Percentiles rank a stretch among this genome's conserved stretches.
These are phyloP conservation scores for Jamesozyma jinghongensis DNA, from an alignment of 805 yeast species.

Conservation along the genomic window DNA sequence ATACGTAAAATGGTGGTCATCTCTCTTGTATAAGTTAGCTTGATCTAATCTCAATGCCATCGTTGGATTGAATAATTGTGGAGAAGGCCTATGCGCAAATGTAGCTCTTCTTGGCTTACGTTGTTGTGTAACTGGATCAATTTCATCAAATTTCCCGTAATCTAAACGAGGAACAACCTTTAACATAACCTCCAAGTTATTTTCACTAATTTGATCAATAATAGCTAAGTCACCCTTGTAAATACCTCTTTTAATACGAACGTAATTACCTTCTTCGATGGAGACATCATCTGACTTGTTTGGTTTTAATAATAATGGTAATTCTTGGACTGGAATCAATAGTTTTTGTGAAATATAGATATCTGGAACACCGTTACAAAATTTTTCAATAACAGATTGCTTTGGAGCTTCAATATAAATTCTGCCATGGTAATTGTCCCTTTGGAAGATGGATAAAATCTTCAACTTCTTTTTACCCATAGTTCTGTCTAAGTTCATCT, in stretches of 20 bases:
- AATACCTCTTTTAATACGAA: slow-evolving; percentile 81
- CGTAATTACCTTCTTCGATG: slow-evolving; percentile 85
- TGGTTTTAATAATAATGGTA: slow-evolving; percentile 86
- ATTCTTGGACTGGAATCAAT: slow-evolving; percentile 90
- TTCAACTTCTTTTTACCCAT: slow-evolving; percentile 61
- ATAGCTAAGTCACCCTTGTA: slow-evolving; percentile 89
- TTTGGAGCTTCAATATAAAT: slow-evolving; percentile 90
- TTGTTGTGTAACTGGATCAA: slow-evolving; percentile 44
- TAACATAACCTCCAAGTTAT: slow-evolving; percentile 90
- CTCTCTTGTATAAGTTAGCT: slow-evolving; percentile 57
- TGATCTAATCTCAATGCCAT: slow-evolving; percentile 84
- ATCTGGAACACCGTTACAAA: slow-evolving; percentile 83
- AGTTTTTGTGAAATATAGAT: slow-evolving; percentile 66
- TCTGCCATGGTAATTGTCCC: slow-evolving; percentile 88
- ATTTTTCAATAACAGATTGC: slow-evolving; percentile 83
- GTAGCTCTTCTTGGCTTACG: slow-evolving; percentile 43
- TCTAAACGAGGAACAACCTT: slow-evolving; percentile 89
- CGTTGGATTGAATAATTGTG: slow-evolving; percentile 75
- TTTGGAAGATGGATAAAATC: slow-evolving; percentile 82
- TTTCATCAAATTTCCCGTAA: slow-evolving; percentile 59
- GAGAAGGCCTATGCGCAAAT: slow-evolving; percentile 68
- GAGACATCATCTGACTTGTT: slow-evolving; percentile 81
- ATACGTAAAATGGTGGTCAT: slow-evolving; percentile 58
- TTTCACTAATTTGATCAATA: slow-evolving; percentile 87
- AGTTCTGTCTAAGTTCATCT: slow-evolving; percentile 64